Conservation (phyloP, 768 basidiomycete genomes). For the Kwoniella europaea region DNA sequence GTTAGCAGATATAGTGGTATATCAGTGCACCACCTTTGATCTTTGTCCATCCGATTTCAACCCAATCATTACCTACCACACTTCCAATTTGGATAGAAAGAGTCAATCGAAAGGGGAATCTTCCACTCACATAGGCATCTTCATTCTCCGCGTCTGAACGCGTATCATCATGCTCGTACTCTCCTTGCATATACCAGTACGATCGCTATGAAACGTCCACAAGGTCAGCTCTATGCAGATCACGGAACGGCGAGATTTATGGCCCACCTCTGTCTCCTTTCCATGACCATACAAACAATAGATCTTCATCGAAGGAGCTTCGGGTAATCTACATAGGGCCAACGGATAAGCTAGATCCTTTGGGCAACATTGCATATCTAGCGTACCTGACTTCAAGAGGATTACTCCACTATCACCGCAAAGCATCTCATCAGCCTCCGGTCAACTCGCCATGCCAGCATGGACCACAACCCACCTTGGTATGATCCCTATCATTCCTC, state of each 20-base stretch:
- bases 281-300: constrained; percentile 94
- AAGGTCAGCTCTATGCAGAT: neutral
- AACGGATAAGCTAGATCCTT: neutral
- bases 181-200: constrained; percentile 82
- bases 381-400: constrained; percentile 62
- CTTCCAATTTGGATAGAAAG: too few relatives aligned
- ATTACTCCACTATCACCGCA: constrained; percentile 73
- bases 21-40: too few relatives aligned
- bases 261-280: constrained; percentile 84
- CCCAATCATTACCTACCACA: too few relatives aligned
- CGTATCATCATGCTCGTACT: constrained; percentile 70
- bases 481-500: constrained; percentile 48
- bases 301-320: constrained; percentile 88
- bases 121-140: constrained; percentile 41
- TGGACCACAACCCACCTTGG: constrained; percentile 30
- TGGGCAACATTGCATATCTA: neutral
- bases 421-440: neutral
- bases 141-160: constrained; percentile 50
- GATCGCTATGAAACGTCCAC: constrained; percentile 65
- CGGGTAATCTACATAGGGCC: constrained; percentile 67
- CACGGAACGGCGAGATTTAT: neutral
- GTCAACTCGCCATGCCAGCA: neutral
- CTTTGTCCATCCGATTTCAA: too few relatives aligned
- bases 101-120: neutral
- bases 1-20: neutral